Base-by-base conservation (phyloP, 2,329 filamentous ascomycete genomes). In the Xylaria sp. region DNA sequence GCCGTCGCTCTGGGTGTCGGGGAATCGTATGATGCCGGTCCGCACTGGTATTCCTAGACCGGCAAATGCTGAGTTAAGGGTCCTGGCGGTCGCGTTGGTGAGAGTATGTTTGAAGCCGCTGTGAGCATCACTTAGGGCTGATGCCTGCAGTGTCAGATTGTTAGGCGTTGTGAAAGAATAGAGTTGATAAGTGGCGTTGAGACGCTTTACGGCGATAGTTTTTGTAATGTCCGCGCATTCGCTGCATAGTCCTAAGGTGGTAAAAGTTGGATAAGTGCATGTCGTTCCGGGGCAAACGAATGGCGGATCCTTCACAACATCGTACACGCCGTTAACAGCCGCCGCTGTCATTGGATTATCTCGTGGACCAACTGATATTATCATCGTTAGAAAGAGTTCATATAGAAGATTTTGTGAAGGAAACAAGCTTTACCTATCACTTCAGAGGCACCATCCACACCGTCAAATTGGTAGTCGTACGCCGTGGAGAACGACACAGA, bases 311-410 rank as follows among this genome's bases (percentile, higher is more conserved):
- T 67, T 66, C 38, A 67, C 67, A 2, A 69, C 54, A 36, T 60
- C 64, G 31, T 67, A 69, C 6, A 69, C 26, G 40, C 64, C 67
- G 13, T 69, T 69, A 15, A 67, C 67, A n/a, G 42, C 49, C 31
- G 64, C 67, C 23, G 64, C 67, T 13, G 33, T 69, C 64, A 69
- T 67, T 1, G n/a, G 36, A 20, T 69, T 69, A 31, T 67, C 64
- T 49, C 67, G 58, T n/a, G 64, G 48, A 11, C 63, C 53, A 26
- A 67, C 67, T 69, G 5, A 28, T 28, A 44, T 63, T 31, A 36
- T 10, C 31, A 23, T 46, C 17, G 26, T 61, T 13, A 65, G 66
- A 53, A 15, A 15, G 23, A 20, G 11, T 36, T 38, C 17, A 31
- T 17, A 23, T 5, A 28, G n/a, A 26, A 51, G 6, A n/a, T 6